A percentile compares a stretch with the other conserved stretches of the same genome.
Conservation (phyloP, 2,329 filamentous ascomycete species). For the Diaporthe citrichinensis region DNA sequence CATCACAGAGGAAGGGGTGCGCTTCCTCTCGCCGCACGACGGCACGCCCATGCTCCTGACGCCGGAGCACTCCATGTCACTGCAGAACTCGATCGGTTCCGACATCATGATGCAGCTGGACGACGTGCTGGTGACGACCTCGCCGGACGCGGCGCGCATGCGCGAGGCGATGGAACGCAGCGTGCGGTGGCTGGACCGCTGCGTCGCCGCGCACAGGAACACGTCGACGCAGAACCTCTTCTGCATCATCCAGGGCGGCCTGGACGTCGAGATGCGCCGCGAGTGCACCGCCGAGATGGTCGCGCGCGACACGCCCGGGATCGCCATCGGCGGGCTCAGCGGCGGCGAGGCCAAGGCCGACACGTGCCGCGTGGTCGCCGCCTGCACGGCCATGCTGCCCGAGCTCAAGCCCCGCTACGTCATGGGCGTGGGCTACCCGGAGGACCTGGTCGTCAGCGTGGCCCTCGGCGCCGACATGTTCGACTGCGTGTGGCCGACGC, state of each 20-base stretch:
- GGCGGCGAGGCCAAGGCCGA: conserved; percentile 95
- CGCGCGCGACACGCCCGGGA: conserved; percentile 90
- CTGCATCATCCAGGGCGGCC: conserved; percentile 97
- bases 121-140: conserved; percentile 97
- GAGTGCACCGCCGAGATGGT: conserved; percentile 92
- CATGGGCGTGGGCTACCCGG: conserved; percentile 98
- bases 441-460: conserved; percentile 93
- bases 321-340: conserved; percentile 94
- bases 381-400: conserved; percentile 88
- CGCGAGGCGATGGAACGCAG: conserved; percentile 95
- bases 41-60: conserved; percentile 96
- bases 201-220: conserved; percentile 89
- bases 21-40: conserved; percentile 96
- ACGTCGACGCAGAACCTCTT: conserved; percentile 92
- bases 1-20: conserved; percentile 95
- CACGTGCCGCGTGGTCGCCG: conserved; percentile 90
- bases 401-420: conserved; percentile 97
- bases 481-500: conserved; percentile 98
- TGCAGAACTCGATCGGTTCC: conserved; percentile 97
- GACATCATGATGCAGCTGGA: conserved; percentile 99
- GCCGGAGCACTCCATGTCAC: conserved; percentile 94
- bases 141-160: conserved; percentile 89
- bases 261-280: conserved; percentile 87
- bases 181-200: conserved; percentile 95
- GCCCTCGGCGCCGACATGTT: conserved; percentile 99